Percentiles rank a stretch among this genome's conserved stretches.
Conservation (phyloP, 345 rosid species). For the Punica granatum region DNA sequence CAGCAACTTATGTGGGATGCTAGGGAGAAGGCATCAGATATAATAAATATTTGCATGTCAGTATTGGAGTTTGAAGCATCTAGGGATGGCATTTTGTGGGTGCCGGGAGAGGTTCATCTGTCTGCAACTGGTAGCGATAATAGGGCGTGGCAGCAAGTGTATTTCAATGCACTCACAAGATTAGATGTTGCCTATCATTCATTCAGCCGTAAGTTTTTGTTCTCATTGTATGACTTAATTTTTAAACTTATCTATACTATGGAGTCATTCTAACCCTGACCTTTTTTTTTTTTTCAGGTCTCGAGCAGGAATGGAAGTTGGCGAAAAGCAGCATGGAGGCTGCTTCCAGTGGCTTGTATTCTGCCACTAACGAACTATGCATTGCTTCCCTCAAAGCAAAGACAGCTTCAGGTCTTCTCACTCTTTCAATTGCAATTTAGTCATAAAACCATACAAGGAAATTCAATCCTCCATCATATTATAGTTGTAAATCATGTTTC, state of each 20-base stretch:
- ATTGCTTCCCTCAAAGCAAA: slow-evolving; percentile 69
- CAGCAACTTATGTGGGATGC: slow-evolving; percentile 61
- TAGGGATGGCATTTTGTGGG: slow-evolving; percentile 65
- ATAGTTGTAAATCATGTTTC: slow-evolving; percentile 1
- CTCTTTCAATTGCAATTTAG: slow-evolving; percentile 7
- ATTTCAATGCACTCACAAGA: slow-evolving; percentile 50
- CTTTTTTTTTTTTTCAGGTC: slow-evolving; percentile 25
- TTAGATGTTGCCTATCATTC: slow-evolving; percentile 74
- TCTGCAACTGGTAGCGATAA: slow-evolving; percentile 39
- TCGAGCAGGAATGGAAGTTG: slow-evolving; percentile 80
- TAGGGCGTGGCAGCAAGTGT: slow-evolving; percentile 75
- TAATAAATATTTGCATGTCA: slow-evolving; percentile 66
- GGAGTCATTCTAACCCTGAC: not conserved
- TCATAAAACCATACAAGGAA: not conserved
- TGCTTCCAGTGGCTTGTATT: slow-evolving; percentile 64
- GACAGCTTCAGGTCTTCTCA: slow-evolving; percentile 68
- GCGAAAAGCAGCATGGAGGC: slow-evolving; percentile 77
- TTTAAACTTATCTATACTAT: not conserved
- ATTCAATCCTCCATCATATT: not conserved
- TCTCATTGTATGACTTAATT: slow-evolving; percentile 8
- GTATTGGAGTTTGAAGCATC: slow-evolving; percentile 83
- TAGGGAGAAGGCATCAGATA: slow-evolving; percentile 71
- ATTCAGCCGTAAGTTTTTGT: slow-evolving; percentile 54
- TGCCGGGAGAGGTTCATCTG: slow-evolving; percentile 45
- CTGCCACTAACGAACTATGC: slow-evolving; percentile 66